Base-by-base conservation (phyloP, 2,329 filamentous ascomycete genomes). In the Tolypocladium guangdongense region DNA sequence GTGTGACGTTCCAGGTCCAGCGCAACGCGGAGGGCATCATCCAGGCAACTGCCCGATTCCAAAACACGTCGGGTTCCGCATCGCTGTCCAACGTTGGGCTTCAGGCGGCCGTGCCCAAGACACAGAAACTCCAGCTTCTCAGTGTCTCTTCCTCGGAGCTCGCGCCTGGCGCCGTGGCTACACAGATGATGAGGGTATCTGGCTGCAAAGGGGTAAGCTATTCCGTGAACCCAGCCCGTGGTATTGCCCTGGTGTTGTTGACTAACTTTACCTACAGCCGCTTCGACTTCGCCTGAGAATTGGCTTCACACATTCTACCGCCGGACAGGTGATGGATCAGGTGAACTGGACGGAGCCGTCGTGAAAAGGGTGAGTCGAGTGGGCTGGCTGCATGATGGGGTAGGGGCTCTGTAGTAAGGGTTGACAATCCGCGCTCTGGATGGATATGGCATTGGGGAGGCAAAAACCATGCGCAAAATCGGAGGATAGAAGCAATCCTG, bases 71-170 rank as follows among this genome's bases (percentile, higher is more conserved):
- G 16, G 77, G 78, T 54, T 82, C 86, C 33, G 78, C 77, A 16
- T 72, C 75, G 16, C 76, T 97, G 49, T 84, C 84, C 18, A 82
- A 80, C 47, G 88, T 97, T 33, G 89, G 88, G 30, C 70, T 99
- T 59, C 93, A 99, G 69, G 93, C 92, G 45, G 93, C 93, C 1
- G 93, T 99, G 52, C 93, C 93, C 10, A 99, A 97, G 73, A 90
- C 88, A 46, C 93, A 99, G 72, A 96, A 93, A 68, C 73, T 99
- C 63, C 90, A 96, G 67, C 74, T 99, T 59, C 86, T 95, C 67
- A 89, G 86, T 55, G 96, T 99, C 60, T 95, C 89, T 60, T 88
- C 82, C 59, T 74, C 84, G 5, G 88, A 95, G 35, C 67, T 99
- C 45, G 82, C 76, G 14, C 82, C 84, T 7, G 89, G 89, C 16